phyloP scores from a whole-genome alignment of 208 protist genomes.

The Wallacemonas rigidus region DNA sequence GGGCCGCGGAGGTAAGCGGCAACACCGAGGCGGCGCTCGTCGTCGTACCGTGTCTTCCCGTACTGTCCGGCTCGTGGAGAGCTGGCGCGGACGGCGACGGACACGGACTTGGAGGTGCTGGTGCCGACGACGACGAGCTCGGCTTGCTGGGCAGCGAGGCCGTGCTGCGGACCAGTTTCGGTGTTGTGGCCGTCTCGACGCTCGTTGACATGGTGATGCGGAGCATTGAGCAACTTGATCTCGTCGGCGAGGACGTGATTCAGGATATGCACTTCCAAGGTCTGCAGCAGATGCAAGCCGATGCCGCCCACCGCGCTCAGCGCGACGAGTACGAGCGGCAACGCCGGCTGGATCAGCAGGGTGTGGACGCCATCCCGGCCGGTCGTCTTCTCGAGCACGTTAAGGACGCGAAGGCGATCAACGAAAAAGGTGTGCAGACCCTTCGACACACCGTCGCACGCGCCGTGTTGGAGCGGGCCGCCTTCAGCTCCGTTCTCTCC shows the following conservation, averaged over 20 bases:
- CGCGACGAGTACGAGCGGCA: conserved; percentile 67
- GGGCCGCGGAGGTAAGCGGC: too few relatives aligned
- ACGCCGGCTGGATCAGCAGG: conserved; percentile 62
- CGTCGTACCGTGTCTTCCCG: background rate
- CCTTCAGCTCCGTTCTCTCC: conserved; percentile 59
- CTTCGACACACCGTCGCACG: conserved; percentile 51
- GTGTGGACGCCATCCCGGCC: conserved; percentile 72
- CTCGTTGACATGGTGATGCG: conserved; percentile 81
- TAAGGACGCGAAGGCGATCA: conserved; percentile 50
- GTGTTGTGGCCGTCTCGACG: conserved; percentile 42
- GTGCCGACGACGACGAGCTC: conserved; percentile 24
- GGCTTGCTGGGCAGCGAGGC: conserved; percentile 25
- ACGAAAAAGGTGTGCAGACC: conserved; percentile 44
- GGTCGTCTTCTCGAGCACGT: conserved; percentile 65
- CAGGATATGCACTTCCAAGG: conserved; percentile 52
- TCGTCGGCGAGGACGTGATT: conserved; percentile 45
- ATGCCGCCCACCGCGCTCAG: conserved; percentile 63
- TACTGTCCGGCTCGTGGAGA: background rate
- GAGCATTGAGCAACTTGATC: conserved; percentile 49
- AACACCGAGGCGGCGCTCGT: background rate
- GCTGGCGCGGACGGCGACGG: background rate
- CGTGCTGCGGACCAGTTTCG: conserved; percentile 49
- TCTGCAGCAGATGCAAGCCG: conserved; percentile 61
- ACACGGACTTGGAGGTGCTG: conserved; percentile 11
- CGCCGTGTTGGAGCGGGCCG: conserved; percentile 44